A percentile compares a stretch with the other conserved stretches of the same genome.
These are phyloP conservation scores for Globisporangium camurandrum DNA, from an alignment of 352 stramenopile genomes.

Conservation along the genomic window DNA sequence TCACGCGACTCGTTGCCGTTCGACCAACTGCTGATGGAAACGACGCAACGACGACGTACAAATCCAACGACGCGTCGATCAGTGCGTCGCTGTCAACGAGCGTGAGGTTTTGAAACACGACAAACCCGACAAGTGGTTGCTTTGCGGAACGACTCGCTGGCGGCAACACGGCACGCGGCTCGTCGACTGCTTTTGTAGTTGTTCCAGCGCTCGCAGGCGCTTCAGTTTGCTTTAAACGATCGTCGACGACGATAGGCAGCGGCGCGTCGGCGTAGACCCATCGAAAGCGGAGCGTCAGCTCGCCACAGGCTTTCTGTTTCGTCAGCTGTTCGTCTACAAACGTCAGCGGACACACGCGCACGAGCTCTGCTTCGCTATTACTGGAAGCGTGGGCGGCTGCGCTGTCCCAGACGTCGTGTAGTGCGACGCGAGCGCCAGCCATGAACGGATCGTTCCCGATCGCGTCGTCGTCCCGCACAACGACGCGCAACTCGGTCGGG, in stretches of 20 bases:
- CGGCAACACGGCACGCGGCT: too few relatives aligned
- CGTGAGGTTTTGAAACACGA: conserved; percentile 18
- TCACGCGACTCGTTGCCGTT: conserved; percentile 3
- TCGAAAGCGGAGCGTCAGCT: conserved; percentile 29
- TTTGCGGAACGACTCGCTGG: neutral
- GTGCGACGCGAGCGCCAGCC: conserved; percentile 23
- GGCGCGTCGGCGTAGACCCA: conserved; percentile 26
- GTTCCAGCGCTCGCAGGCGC: too few relatives aligned
- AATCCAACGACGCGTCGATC: conserved; percentile 25
- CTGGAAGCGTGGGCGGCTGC: neutral
- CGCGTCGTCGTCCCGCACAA: conserved; percentile 36
- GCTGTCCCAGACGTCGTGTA: conserved; percentile 27
- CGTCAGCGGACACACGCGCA: conserved; percentile 21
- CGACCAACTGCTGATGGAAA: neutral
- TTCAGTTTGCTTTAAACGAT: neutral
- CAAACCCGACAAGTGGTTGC: conserved; percentile 12
- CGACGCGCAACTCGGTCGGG: conserved; percentile 18
- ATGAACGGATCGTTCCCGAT: conserved; percentile 33
- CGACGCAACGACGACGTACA: conserved; percentile 23
- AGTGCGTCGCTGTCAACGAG: conserved; percentile 16
- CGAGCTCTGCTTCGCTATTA: conserved; percentile 16
- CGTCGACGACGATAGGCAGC: conserved; percentile 13
- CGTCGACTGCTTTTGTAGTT: neutral
- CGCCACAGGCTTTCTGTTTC: conserved; percentile 27
- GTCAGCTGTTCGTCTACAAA: conserved; percentile 33